Evolutionary conservation across 2,329 filamentous ascomycete genomes (phyloP).

Genomic region (Knufia fluminis): DNA sequence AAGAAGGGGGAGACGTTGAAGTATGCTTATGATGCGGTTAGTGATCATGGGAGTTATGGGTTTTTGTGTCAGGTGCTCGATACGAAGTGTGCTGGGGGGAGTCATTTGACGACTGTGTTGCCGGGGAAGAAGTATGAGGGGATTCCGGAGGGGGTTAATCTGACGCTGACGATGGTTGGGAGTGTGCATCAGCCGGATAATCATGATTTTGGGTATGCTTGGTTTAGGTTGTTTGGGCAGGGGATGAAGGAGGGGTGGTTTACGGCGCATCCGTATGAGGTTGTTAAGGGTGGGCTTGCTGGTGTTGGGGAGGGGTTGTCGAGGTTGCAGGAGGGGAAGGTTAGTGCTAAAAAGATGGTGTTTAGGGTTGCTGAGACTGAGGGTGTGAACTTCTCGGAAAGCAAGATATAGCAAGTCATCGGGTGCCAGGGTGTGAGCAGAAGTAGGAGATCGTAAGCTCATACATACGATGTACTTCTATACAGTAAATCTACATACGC

Average conservation of each 20-base stretch:
- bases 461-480: constrained; percentile 2
- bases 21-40: constrained; percentile 51
- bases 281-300: constrained; percentile 44
- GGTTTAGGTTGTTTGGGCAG: constrained; percentile 36
- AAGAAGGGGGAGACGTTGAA: constrained; percentile 33
- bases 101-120: constrained; percentile 12
- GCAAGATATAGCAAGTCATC: constrained; percentile 1
- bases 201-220: constrained; percentile 37
- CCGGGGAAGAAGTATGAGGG: constrained; percentile 13
- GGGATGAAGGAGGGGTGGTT: constrained; percentile 44
- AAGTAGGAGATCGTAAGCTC: too few species aligned
- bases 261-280: constrained; percentile 41
- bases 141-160: constrained; percentile 14
- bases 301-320: constrained; percentile 46
- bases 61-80: constrained; percentile 40
- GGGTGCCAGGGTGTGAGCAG: too few species aligned
- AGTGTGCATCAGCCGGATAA: constrained; percentile 26
- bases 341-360: constrained; percentile 57
- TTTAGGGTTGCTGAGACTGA: constrained; percentile 45
- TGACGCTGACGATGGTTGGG: constrained; percentile 17
- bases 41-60: constrained; percentile 41
- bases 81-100: constrained; percentile 18
- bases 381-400: constrained; percentile 5
- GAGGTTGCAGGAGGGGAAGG: constrained; percentile 51
- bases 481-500: constrained; percentile 1